These are phyloP conservation scores for Cordyceps fumosorosea DNA, from an alignment of 2,329 filamentous ascomycete species.

Conservation along the genomic window DNA sequence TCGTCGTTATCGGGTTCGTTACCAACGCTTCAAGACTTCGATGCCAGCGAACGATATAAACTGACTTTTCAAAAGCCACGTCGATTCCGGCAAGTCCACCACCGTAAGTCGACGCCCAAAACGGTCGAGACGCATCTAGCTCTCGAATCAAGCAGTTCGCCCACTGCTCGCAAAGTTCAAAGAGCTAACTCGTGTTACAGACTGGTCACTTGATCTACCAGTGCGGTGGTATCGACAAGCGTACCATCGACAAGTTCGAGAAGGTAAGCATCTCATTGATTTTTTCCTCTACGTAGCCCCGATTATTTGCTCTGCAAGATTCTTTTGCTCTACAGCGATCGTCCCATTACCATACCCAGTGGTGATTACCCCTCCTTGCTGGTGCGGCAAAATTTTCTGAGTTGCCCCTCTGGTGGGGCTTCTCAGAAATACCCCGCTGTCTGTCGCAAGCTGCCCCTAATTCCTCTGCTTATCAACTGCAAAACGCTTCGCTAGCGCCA, in stretches of 20 bases:
- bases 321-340: constrained; percentile 14
- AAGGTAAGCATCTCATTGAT: constrained; percentile 60
- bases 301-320: neutral
- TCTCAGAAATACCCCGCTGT: constrained; percentile 14
- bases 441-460: neutral
- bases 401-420: constrained; percentile 20
- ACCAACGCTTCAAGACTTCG: constrained; percentile 17
- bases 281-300: neutral
- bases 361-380: constrained; percentile 16
- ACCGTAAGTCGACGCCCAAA: constrained; percentile 58
- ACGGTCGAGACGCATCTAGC: neutral
- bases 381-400: constrained; percentile 17
- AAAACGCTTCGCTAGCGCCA: neutral
- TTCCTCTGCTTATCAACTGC: neutral
- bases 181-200: constrained; percentile 30
- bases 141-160: neutral
- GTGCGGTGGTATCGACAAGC: constrained; percentile 99
- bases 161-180: constrained; percentile 6
- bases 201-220: constrained; percentile 98
- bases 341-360: constrained; percentile 18
- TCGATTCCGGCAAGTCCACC: constrained; percentile 99
- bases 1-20: constrained; percentile 76
- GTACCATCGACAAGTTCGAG: constrained; percentile 99
- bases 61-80: constrained; percentile 56
- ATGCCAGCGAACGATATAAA: constrained; percentile 22